Conservation (phyloP, 106 monocot species). For the Dioscorea zingiberensis region DNA sequence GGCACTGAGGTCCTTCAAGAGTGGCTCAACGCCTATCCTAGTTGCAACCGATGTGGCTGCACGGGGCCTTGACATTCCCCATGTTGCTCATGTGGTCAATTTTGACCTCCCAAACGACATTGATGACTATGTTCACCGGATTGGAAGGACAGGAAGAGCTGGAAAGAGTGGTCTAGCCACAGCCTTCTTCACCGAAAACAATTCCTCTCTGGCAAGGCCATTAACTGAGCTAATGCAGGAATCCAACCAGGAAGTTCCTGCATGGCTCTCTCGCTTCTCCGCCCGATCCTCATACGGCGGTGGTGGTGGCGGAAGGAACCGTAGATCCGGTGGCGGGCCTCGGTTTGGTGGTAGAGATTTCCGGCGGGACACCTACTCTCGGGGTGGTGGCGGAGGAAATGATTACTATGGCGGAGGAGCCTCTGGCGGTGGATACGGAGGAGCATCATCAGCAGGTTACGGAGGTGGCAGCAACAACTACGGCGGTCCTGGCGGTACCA, state of each 20-base stretch:
- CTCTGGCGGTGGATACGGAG: conserved; percentile 12
- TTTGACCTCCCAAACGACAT: conserved; percentile 74
- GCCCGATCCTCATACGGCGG: conserved; percentile 15
- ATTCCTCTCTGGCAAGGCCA: conserved; percentile 36
- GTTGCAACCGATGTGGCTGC: conserved; percentile 74
- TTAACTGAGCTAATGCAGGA: conserved; percentile 62
- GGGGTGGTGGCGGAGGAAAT: conserved; percentile 7
- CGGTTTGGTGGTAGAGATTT: conserved; percentile 56
- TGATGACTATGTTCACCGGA: conserved; percentile 67
- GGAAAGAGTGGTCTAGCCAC: conserved; percentile 59
- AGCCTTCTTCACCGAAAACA: conserved; percentile 67
- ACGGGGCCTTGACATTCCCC: conserved; percentile 70
- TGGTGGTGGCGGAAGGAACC: conserved; percentile 36
- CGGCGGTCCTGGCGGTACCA: conserved; percentile 28
- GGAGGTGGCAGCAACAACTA: no score
- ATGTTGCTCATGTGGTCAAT: conserved; percentile 66
- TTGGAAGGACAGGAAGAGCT: conserved; percentile 67
- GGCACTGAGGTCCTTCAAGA: conserved; percentile 64
- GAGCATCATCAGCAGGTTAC: no score
- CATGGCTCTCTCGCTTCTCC: conserved; percentile 47
- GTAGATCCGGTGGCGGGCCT: conserved; percentile 30
- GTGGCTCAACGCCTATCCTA: conserved; percentile 49
- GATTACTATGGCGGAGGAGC: background rate
- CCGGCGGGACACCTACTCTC: conserved; percentile 26
- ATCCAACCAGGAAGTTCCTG: conserved; percentile 61